phyloP scores from a whole-genome alignment of 176 grass and related monocot genomes.

The Zea mays region DNA sequence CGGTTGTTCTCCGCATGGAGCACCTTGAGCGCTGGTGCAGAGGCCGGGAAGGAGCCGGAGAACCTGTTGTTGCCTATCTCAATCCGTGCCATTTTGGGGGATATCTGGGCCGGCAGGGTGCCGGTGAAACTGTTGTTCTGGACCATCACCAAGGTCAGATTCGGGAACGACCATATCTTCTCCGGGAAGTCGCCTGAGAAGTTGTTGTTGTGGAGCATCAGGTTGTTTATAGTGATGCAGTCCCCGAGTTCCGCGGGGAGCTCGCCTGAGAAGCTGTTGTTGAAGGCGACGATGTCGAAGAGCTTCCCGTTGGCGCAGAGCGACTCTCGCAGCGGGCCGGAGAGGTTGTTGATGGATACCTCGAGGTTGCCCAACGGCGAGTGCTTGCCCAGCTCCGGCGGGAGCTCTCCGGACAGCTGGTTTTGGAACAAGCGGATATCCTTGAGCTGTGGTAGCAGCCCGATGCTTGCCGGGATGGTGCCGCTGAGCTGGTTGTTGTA shows the following conservation, averaged over 20 bases:
- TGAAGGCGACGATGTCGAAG: constrained; percentile 50
- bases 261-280: constrained; percentile 59
- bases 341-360: constrained; percentile 51
- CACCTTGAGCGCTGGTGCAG: constrained; percentile 14
- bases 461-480: constrained; percentile 59
- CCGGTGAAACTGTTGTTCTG: constrained; percentile 65
- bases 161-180: constrained; percentile 46
- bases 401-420: constrained; percentile 56
- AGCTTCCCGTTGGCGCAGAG: constrained; percentile 53
- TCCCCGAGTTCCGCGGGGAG: constrained; percentile 44
- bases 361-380: constrained; percentile 60
- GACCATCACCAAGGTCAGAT: constrained; percentile 53
- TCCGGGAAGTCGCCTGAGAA: constrained; percentile 57
- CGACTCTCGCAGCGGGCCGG: constrained; percentile 44
- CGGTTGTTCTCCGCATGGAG: constrained; percentile 60
- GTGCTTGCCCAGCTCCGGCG: constrained; percentile 60
- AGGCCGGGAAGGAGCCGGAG: constrained; percentile 49
- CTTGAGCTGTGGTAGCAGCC: constrained; percentile 24
- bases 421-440: constrained; percentile 62
- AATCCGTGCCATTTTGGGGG: constrained; percentile 40
- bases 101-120: constrained; percentile 40
- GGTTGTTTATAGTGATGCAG: constrained; percentile 28
- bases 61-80: constrained; percentile 73
- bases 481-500: constrained; percentile 58
- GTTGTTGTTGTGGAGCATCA: constrained; percentile 67